These are phyloP conservation scores for Pythium vanterpoolii DNA, from an alignment of 352 stramenopile genomes.

Conservation along the genomic window DNA sequence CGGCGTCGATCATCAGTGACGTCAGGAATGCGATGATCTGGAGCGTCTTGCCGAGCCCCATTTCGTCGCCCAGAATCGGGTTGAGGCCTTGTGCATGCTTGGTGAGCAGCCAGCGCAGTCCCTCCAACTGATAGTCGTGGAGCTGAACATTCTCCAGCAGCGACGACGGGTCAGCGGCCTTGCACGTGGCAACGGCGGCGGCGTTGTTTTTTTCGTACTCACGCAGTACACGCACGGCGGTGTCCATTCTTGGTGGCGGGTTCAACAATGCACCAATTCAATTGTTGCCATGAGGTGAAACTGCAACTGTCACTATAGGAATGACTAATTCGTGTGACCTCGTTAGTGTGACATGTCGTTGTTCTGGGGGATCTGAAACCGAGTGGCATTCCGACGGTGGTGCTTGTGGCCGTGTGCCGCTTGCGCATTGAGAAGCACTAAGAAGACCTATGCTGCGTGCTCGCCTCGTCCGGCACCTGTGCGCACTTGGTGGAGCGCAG, in stretches of 20 bases:
- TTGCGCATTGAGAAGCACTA: neutral
- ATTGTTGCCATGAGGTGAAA: neutral
- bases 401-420: neutral
- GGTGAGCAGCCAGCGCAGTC: conserved; percentile 58
- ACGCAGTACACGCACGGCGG: conserved; percentile 36
- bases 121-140: conserved; percentile 69
- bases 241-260: conserved; percentile 39
- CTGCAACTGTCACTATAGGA: conserved; percentile 3
- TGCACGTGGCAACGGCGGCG: conserved; percentile 16
- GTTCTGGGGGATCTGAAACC: neutral
- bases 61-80: conserved; percentile 78
- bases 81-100: conserved; percentile 65
- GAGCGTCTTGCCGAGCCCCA: conserved; percentile 83
- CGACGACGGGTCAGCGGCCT: conserved; percentile 25
- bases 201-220: conserved; percentile 28
- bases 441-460: neutral
- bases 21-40: conserved; percentile 74
- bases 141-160: conserved; percentile 54
- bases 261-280: conserved; percentile 10
- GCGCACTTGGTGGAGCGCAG: neutral
- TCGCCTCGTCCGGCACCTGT: neutral
- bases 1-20: conserved; percentile 29
- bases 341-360: conserved; percentile 10
- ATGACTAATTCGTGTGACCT: conserved; percentile 15
- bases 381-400: conserved; percentile 15